Conservation (phyloP, 2,329 filamentous ascomycete genomes). For the Macrophomina tecta region DNA sequence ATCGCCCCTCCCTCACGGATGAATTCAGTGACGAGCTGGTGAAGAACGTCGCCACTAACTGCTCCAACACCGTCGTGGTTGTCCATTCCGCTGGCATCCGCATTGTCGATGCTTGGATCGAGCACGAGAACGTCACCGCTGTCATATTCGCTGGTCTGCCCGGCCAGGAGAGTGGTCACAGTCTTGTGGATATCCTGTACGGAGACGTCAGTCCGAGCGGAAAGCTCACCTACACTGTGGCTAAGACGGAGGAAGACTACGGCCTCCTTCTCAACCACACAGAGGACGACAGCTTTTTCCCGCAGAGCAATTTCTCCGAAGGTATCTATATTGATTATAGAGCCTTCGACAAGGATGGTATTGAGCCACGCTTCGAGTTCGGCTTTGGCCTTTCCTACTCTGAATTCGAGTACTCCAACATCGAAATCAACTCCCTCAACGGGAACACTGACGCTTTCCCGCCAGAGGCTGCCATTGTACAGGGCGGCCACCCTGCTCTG, state of each 20-base stretch:
- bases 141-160: slow-evolving; percentile 41
- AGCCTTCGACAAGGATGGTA: slow-evolving; percentile 63
- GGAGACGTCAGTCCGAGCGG: slow-evolving; percentile 71
- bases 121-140: slow-evolving; percentile 40
- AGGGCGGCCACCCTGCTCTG: slow-evolving; percentile 28
- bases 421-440: slow-evolving; percentile 52
- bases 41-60: slow-evolving; percentile 52
- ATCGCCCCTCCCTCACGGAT: slow-evolving; percentile 51
- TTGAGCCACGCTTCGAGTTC: slow-evolving; percentile 70
- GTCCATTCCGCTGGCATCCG: slow-evolving; percentile 46
- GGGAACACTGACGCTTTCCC: slow-evolving; percentile 21
- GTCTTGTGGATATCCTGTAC: slow-evolving; percentile 37
- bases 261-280: slow-evolving; percentile 54
- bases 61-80: slow-evolving; percentile 59
- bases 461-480: slow-evolving; percentile 8
- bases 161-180: slow-evolving; percentile 40
- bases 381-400: slow-evolving; percentile 72
- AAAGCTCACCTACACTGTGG: slow-evolving; percentile 87
- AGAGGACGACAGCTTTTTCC: slow-evolving; percentile 34
- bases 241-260: slow-evolving; percentile 75
- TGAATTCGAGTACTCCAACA: slow-evolving; percentile 64
- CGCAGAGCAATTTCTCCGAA: slow-evolving; percentile 50
- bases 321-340: slow-evolving; percentile 55
- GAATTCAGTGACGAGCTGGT: slow-evolving; percentile 50
- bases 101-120: slow-evolving; percentile 41